Evolutionary conservation across 495 filamentous ascomycete genomes (phyloP).

Genomic region (Penicillium maclennaniae): DNA sequence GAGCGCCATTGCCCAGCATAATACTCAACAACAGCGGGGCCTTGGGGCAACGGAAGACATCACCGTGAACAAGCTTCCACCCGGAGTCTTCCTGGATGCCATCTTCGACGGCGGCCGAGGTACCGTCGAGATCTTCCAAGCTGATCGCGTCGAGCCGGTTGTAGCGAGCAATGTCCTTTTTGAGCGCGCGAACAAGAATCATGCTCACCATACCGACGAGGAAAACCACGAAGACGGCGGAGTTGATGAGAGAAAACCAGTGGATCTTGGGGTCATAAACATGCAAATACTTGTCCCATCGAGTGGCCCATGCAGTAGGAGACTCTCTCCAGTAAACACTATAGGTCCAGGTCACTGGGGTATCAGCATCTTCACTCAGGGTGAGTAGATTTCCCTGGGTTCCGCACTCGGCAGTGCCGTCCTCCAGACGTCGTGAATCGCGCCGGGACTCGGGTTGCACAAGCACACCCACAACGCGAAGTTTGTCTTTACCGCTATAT

Average conservation of each 20-base stretch:
- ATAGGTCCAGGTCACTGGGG: constrained; percentile 81
- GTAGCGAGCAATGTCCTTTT: constrained; percentile 93
- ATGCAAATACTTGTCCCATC: constrained; percentile 97
- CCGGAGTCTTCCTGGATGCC: constrained; percentile 96
- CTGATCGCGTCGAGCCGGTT: constrained; percentile 86
- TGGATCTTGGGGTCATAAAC: constrained; percentile 95
- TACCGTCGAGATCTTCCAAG: constrained; percentile 76
- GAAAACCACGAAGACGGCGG: constrained; percentile 88
- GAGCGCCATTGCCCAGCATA: constrained; percentile 87
- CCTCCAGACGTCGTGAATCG: constrained; percentile 51
- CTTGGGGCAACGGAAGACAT: constrained; percentile 87
- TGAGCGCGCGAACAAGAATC: constrained; percentile 78
- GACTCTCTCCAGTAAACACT: constrained; percentile 81
- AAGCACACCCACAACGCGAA: constrained; percentile 84
- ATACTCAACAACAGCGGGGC: constrained; percentile 81
- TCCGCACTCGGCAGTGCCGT: constrained; percentile 60
- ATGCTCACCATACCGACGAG: constrained; percentile 85
- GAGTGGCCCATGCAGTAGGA: constrained; percentile 82
- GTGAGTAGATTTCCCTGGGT: constrained; percentile 45
- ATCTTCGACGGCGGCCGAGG: constrained; percentile 72
- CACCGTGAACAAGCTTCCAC: constrained; percentile 97
- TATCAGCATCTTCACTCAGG: constrained; percentile 64
- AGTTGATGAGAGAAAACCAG: constrained; percentile 96
- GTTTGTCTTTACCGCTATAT: constrained; percentile 54
- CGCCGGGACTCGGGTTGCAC: constrained; percentile 74